Evolutionary conservation across 345 rosid species (phyloP).

Genomic region (Populus alba): DNA sequence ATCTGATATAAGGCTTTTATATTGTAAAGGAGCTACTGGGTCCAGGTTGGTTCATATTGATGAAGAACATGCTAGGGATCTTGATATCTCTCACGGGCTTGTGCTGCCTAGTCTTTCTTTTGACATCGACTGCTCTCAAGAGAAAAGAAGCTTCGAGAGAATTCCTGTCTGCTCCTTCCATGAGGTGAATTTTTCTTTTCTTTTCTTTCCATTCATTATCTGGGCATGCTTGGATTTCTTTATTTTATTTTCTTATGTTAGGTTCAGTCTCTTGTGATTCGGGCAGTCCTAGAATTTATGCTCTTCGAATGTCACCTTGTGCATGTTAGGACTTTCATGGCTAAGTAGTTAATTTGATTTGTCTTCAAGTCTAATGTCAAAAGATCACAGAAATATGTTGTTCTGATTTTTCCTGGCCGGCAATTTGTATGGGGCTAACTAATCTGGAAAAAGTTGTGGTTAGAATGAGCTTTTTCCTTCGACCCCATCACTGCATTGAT

Average conservation of each 20-base stretch:
- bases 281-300: background rate
- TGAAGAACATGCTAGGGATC: conserved; percentile 60
- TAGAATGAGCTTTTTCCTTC: background rate
- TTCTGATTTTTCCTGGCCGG: background rate
- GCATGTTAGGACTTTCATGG: background rate
- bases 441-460: background rate
- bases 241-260: background rate
- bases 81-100: conserved; percentile 48
- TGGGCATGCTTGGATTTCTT: conserved; percentile 13
- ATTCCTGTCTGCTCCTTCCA: conserved; percentile 67
- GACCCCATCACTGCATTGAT: background rate
- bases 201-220: conserved; percentile 4
- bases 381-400: background rate
- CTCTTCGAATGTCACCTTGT: background rate
- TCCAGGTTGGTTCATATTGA: conserved; percentile 73
- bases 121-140: conserved; percentile 61
- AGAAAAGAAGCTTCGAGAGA: conserved; percentile 40
- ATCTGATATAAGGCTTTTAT: conserved; percentile 85
- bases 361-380: background rate
- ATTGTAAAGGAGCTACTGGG: conserved; percentile 92
- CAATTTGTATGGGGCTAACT: background rate
- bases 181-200: conserved; percentile 44
- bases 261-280: background rate
- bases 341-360: background rate
- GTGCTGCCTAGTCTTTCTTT: conserved; percentile 49